A percentile compares a stretch with the other conserved stretches of the same genome.
Conservation (phyloP, 805 yeast species). For the Kuraishia cidri region DNA sequence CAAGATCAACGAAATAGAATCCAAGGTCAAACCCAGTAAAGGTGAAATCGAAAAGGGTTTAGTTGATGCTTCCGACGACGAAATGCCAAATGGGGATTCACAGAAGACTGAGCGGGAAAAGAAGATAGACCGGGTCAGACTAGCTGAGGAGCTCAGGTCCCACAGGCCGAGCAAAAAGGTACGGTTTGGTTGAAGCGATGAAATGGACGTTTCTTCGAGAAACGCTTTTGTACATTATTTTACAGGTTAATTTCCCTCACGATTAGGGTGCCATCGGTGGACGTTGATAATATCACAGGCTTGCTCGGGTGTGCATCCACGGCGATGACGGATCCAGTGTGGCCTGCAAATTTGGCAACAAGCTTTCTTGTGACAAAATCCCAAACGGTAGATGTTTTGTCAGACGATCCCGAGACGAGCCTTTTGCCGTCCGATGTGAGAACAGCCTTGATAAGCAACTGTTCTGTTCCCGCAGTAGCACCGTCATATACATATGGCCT, state of each 20-base stretch:
- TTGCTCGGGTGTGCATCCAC: constrained; percentile 41
- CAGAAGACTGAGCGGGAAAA: neutral
- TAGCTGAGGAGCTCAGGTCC: neutral
- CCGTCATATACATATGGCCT: constrained; percentile 48
- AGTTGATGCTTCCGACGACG: constrained; percentile 2
- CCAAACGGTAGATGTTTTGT: constrained; percentile 52
- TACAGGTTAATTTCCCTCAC: too few relatives aligned
- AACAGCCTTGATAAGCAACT: constrained; percentile 37
- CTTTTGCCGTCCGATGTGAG: constrained; percentile 30
- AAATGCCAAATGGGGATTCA: constrained; percentile 4
- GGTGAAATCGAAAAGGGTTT: neutral
- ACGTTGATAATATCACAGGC: constrained; percentile 34
- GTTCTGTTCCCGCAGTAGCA: constrained; percentile 43
- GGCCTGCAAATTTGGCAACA: constrained; percentile 45
- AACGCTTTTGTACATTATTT: neutral
- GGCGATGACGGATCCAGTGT: constrained; percentile 52
- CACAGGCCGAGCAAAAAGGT: neutral
- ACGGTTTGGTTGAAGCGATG: neutral
- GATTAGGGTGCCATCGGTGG: constrained; percentile 49
- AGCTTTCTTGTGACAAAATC: constrained; percentile 41
- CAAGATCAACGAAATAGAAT: constrained; percentile 14
- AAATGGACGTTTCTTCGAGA: neutral
- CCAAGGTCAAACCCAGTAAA: constrained; percentile 6
- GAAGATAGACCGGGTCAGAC: neutral
- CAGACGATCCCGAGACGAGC: constrained; percentile 54